Base-by-base conservation (phyloP, 2,329 filamentous ascomycete genomes). In the Pleoardoris graminearum region DNA sequence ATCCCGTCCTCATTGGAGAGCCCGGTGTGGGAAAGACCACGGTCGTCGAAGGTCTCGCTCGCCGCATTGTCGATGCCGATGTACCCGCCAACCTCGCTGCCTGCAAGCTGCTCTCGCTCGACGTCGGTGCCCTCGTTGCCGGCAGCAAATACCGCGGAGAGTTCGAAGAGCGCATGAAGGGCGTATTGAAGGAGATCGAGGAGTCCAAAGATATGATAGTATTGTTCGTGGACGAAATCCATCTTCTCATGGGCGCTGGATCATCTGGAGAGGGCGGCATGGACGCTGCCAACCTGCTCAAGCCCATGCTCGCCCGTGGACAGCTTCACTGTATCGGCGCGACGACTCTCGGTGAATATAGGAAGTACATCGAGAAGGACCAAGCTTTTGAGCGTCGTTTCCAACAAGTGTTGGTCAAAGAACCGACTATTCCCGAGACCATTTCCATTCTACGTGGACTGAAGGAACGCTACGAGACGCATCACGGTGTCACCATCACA, bases 151-250 rank as follows among this genome's bases (percentile, higher is more conserved):
- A 95, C 79, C 87, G 94, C 44, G 94, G 94, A 78, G 94, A 99
- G 74, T 99, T 99, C 54, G 94, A 99, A 74, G 94, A 99, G 80
- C 86, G 94, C 64, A 97, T 99, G 92, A 99, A 99, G 83, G 92
- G 93, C 50, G 94, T 99, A 4, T 76, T 99, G 66, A 99, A 97
- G 75, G 94, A 99, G 77, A 96, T 99, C 53, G 84, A 92, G 63
- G 87, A 96, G 51, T 91, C 91, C 46, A 95, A 94, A 72, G 93
- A 97, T 52, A 96, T 92, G 80, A 97, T 99, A 69, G 88, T 99
- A 47, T 86, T 99, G 58, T 99, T 99, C 66, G 94, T 99, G 62
- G 94, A 99, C 75, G 94, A 99, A 75, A 99, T 99, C 61, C 94
- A 99, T 78, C 82, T 99, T 58, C 86, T 99, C 57, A 99, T 99